Evolutionary conservation across 768 basidiomycete genomes (phyloP).

Genomic region (Calvatia gigantea): DNA sequence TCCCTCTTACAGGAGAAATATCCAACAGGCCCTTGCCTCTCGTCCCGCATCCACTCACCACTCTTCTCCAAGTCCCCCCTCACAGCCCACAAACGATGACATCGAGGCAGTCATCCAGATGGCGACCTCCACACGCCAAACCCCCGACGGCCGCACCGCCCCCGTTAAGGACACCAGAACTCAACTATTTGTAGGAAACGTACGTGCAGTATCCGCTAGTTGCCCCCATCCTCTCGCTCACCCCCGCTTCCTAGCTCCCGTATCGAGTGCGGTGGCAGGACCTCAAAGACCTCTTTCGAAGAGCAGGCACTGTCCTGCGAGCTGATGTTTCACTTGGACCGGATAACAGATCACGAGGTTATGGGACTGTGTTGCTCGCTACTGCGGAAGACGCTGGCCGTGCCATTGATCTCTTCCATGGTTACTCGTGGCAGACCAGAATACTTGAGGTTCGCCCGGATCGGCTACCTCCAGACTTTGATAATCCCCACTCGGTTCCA

Average conservation of each 20-base stretch:
- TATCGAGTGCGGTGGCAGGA: conserved; percentile 99
- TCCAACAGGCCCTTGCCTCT: neutral
- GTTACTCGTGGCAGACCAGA: conserved; percentile 95
- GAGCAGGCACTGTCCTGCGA: conserved; percentile 85
- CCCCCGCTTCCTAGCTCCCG: conserved; percentile 61
- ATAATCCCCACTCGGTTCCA: conserved; percentile 26
- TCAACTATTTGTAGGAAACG: conserved; percentile 95
- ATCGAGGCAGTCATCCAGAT: conserved; percentile 91
- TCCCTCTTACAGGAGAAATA: conserved; percentile 10
- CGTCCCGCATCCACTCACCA: conserved; percentile 2
- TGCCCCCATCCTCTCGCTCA: conserved; percentile 11
- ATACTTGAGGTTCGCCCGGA: conserved; percentile 90
- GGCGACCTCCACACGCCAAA: conserved; percentile 71
- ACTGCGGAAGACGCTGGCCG: conserved; percentile 92
- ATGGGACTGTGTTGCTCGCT: conserved; percentile 92
- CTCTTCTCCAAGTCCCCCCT: conserved; percentile 4
- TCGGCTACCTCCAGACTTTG: conserved; percentile 66
- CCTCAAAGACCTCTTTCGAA: conserved; percentile 95
- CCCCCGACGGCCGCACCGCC: conserved; percentile 40
- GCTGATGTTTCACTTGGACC: conserved; percentile 78
- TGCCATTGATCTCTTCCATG: conserved; percentile 95
- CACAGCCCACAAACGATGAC: conserved; percentile 65
- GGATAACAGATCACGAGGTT: conserved; percentile 89
- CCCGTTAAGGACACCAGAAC: conserved; percentile 83
- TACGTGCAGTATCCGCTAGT: conserved; percentile 33